Base-by-base conservation (phyloP, 306 rosid genomes). In the Arachis hypogaea region DNA sequence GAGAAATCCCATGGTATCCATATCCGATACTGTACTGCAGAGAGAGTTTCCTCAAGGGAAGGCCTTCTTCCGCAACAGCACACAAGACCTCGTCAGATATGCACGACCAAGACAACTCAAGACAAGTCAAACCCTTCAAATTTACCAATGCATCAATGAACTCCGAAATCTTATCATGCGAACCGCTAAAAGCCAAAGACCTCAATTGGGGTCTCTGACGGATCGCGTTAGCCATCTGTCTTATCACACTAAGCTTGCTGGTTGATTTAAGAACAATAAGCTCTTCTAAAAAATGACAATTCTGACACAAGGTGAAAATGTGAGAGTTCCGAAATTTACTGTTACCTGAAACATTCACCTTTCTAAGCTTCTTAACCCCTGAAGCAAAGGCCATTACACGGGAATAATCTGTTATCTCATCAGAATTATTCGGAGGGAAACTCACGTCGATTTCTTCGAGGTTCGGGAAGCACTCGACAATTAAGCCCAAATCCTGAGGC, bases 401-500 rank as follows among this genome's bases (percentile, higher is more conserved):
- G 11, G 59, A 46, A 80, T 78, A 75, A 0, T 88, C 79, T 10
- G 80, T 76, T 8, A 7, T 50, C 9, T n/a, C 0, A 22, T 49
- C 22, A 30, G 1, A 3, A 7, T 46, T 36, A 2, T 28, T 41
- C 61, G 74, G 10, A 7, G 86, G 86, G 68, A 61, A 82, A 62
- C 94, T 83, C 3, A 90, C 63, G 38, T 87, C 88, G 7, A 92
- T 88, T 69, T 87, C 84, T 72, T 87, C 74, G 5, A 89, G 93
- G 9, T 45, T 28, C 7, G 93, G 87, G 78, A 92, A 85, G 9
- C 40, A 78, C 0, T 77, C 30, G 0, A 80, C 83, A 0, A 91
- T 85, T 38, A 68, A 30, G 18, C 47, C 2, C 33, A 87, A 65
- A 75, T 84, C 83, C 0, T 36, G 29, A 67, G 0, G 16, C 33